Base-by-base conservation (phyloP, 192 early-diverging fungal genomes). In the Coemansia umbellata region DNA sequence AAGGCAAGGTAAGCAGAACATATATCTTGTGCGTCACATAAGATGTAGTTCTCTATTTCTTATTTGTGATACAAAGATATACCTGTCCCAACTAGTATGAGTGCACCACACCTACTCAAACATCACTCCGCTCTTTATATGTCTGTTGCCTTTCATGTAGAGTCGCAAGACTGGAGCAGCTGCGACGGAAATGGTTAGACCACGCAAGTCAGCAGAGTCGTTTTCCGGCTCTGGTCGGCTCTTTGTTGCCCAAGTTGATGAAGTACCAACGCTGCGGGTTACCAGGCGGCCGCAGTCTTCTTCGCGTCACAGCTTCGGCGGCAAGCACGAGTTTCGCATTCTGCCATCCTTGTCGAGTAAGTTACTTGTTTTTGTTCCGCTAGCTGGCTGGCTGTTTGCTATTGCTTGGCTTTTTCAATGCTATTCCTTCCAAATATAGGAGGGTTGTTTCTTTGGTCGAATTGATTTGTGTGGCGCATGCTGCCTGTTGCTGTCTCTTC, bases 251-350 rank as follows among this genome's bases (percentile, higher is more conserved):
- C 73, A 76, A 19, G 58, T 76, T 11, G 73, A 76, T 56, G 73
- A 68, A 45, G 58, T 76, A 23, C 47, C 62, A 5, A 61, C 62
- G 26, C 49, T 65, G 54, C 66, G 73, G 15, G 55, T 55, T 14
- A 35, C 66, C 48, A 69, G 73, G 35, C 62, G 73, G 23, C 73
- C 73, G 14, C 73, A 76, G 54, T 76, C 64, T n/a, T 45, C 60
- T 28, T 76, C 73, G 57, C 73, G 73, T 45, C 66, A 76, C 53
- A 76, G 73, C 61, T 58, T 65, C 18, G 53, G 73, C 41, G 66
- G 73, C 10, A 52, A 58, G 48, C 62, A 69, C 54, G 73, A 76
- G 51, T 76, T 76, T 35, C 66, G 66, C 33, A 58, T 76, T 65
- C 73, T 76, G 21, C 73, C 73, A 10, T 37, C 61, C 1, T 21